Percentiles rank a stretch among this genome's conserved stretches.
These are phyloP conservation scores for Lasiodiplodia citricola DNA, from an alignment of 2,329 filamentous ascomycete species.

Conservation along the genomic window DNA sequence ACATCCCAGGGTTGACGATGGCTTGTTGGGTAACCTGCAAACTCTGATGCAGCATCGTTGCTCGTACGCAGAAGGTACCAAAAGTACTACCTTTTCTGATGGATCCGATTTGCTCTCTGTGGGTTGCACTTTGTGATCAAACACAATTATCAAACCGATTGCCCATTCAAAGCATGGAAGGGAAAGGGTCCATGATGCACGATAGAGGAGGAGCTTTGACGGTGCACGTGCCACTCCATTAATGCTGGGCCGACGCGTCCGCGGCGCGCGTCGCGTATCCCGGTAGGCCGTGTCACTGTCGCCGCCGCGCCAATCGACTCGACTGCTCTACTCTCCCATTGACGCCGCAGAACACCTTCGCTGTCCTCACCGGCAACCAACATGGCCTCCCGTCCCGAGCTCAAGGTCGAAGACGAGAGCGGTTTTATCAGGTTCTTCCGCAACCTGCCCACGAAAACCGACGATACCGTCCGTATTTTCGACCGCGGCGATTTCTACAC, in stretches of 20 bases:
- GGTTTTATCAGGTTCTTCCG: slow-evolving; percentile 98
- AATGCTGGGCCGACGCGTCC: slow-evolving; percentile 3
- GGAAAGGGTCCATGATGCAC: background rate
- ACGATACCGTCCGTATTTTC: slow-evolving; percentile 85
- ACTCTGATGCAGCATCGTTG: too few relatives aligned
- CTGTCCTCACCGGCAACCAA: background rate
- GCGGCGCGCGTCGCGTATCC: slow-evolving; percentile 18
- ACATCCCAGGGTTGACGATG: background rate
- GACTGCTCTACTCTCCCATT: background rate
- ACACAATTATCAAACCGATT: background rate
- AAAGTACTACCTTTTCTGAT: too few relatives aligned
- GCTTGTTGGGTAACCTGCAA: too few relatives aligned
- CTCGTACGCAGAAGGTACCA: too few relatives aligned
- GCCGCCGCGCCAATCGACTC: background rate
- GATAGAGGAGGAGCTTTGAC: background rate
- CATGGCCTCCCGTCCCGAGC: slow-evolving; percentile 63
- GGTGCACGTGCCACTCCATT: background rate
- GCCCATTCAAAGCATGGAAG: background rate
- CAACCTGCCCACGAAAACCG: slow-evolving; percentile 72
- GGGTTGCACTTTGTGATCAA: background rate
- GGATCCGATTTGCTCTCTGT: too few relatives aligned
- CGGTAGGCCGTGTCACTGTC: background rate
- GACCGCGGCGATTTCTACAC: slow-evolving; percentile 96
- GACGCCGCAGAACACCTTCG: background rate
- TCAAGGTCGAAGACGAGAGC: slow-evolving; percentile 88